A percentile compares a stretch with the other conserved stretches of the same genome.
These are phyloP conservation scores for Moringa oleifera DNA, from an alignment of 345 rosid genomes.

Conservation along the genomic window DNA sequence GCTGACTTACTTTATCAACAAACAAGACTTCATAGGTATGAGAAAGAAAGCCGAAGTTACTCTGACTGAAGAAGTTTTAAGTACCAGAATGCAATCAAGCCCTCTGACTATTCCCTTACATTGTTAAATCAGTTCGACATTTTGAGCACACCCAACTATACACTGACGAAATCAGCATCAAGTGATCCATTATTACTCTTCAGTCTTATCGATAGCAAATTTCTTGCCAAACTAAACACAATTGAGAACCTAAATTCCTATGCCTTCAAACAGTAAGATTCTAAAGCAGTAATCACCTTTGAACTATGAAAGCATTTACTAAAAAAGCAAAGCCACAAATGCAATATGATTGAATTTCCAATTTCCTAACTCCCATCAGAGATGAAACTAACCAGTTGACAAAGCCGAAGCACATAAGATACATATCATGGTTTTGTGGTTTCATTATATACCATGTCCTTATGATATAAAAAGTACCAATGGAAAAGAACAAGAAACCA, in stretches of 20 bases:
- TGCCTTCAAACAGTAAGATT: background rate
- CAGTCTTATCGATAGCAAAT: background rate
- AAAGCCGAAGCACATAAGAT: too few relatives aligned
- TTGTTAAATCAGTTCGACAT: background rate
- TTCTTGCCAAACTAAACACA: background rate
- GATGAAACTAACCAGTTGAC: background rate
- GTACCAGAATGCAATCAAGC: too few relatives aligned
- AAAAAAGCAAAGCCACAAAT: background rate
- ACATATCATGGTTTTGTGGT: background rate
- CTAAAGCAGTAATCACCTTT: background rate
- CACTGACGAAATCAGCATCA: background rate
- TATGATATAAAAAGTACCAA: background rate
- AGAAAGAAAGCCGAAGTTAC: too few relatives aligned
- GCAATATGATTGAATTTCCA: too few relatives aligned
- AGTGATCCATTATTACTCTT: background rate
- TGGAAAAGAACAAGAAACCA: background rate
- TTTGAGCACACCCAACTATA: background rate
- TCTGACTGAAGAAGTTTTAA: too few relatives aligned
- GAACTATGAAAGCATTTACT: background rate
- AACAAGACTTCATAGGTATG: too few relatives aligned
- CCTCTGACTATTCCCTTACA: too few relatives aligned
- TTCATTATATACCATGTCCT: too few relatives aligned
- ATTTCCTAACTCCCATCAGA: background rate
- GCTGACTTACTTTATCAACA: too few relatives aligned
- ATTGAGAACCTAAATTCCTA: background rate